phyloP scores from a whole-genome alignment of 202 grass and related monocot genomes.

The Tripidium arundinaceum region DNA sequence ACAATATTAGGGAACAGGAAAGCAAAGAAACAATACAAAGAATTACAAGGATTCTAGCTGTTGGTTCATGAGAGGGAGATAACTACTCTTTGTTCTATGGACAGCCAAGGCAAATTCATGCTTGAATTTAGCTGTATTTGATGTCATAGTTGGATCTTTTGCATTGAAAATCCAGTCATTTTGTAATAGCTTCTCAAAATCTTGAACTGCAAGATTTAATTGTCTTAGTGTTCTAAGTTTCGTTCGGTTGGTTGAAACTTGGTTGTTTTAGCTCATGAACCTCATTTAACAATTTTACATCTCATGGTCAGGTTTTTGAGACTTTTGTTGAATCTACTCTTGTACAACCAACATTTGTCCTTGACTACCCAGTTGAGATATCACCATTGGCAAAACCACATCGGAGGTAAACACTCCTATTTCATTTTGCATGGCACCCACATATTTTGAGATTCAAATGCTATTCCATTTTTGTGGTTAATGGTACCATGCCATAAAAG shows the following conservation, averaged over 20 bases:
- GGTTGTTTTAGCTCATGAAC: not conserved
- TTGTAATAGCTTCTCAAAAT: not conserved
- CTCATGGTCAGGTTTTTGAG: conserved; percentile 81
- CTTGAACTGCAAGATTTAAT: not conserved
- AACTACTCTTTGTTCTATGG: too few species aligned
- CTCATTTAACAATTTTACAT: conserved; percentile 8
- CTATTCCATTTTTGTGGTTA: too few species aligned
- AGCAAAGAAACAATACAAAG: too few species aligned
- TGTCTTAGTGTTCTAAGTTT: not conserved
- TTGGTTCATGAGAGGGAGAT: too few species aligned
- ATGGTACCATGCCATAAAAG: too few species aligned
- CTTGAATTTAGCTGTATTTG: not conserved
- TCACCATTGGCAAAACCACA: conserved; percentile 97
- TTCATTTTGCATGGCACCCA: not conserved
- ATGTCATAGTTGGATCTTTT: not conserved
- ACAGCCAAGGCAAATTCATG: too few species aligned
- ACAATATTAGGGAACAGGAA: too few species aligned
- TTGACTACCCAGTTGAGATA: conserved; percentile 98
- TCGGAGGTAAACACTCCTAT: conserved; percentile 53
- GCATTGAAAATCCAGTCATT: not conserved
- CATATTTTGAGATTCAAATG: conserved; percentile 1
- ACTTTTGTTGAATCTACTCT: conserved; percentile 84
- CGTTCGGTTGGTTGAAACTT: not conserved
- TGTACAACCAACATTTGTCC: conserved; percentile 94
- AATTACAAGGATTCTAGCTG: too few species aligned